These are phyloP conservation scores for Lachancea waltii DNA, from an alignment of 805 yeast species.

Conservation along the genomic window DNA sequence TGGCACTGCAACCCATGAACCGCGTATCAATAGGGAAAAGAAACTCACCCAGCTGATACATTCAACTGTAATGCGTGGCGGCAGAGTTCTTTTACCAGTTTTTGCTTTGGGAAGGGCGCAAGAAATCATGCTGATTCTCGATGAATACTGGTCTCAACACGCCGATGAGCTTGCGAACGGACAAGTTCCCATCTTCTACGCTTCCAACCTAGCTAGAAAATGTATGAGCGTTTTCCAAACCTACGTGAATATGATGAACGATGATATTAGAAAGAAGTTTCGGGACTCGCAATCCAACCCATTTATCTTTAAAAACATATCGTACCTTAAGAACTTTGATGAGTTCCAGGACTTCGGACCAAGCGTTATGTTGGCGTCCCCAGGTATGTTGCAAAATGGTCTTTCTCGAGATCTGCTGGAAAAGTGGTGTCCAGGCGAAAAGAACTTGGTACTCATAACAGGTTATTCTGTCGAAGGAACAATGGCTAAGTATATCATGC, in stretches of 20 bases:
- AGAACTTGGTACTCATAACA: constrained; percentile 79
- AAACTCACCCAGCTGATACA: constrained; percentile 78
- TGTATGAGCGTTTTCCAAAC: constrained; percentile 98
- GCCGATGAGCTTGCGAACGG: constrained; percentile 60
- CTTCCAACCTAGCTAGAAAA: constrained; percentile 86
- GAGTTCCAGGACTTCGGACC: constrained; percentile 91
- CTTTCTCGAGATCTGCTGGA: constrained; percentile 86
- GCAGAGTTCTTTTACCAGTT: constrained; percentile 86
- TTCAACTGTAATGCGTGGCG: constrained; percentile 78
- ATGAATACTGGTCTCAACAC: constrained; percentile 89
- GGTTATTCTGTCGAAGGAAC: constrained; percentile 99
- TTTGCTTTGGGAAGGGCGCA: constrained; percentile 97
- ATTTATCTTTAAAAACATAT: constrained; percentile 79
- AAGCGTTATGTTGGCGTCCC: constrained; percentile 92
- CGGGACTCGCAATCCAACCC: constrained; percentile 82
- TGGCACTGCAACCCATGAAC: constrained; percentile 96
- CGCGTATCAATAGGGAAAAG: constrained; percentile 76
- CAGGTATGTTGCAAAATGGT: constrained; percentile 98
- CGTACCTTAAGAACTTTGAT: constrained; percentile 72
- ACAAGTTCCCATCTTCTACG: constrained; percentile 77
- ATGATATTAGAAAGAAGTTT: constrained; percentile 67
- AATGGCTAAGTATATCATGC: constrained; percentile 81
- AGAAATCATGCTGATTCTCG: constrained; percentile 80
- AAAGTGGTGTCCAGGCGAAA: constrained; percentile 95
- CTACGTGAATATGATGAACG: constrained; percentile 96